These are phyloP conservation scores for Trichoderma guizhouense DNA, from an alignment of 2,329 filamentous ascomycete genomes.

Conservation along the genomic window DNA sequence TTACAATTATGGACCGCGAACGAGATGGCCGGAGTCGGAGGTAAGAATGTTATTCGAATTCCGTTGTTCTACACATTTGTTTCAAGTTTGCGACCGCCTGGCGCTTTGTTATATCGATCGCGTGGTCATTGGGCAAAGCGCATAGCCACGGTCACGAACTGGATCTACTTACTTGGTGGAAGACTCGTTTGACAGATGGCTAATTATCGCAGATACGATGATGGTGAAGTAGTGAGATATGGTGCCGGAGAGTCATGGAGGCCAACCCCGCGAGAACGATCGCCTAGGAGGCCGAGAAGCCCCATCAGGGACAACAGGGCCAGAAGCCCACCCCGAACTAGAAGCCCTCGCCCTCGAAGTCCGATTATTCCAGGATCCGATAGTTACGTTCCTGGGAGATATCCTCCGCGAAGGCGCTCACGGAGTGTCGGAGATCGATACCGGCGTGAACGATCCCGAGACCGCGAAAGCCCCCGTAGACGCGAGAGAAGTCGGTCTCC, in stretches of 20 bases:
- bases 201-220: constrained; percentile 49
- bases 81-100: background rate
- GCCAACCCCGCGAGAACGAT: constrained; percentile 52
- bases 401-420: constrained; percentile 41
- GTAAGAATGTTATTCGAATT: constrained; percentile 26
- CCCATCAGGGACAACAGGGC: constrained; percentile 29
- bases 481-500: constrained; percentile 37
- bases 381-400: constrained; percentile 46
- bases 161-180: background rate
- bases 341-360: constrained; percentile 28
- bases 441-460: constrained; percentile 41
- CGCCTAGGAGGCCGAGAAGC: constrained; percentile 38
- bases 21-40: constrained; percentile 35
- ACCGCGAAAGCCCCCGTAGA: constrained; percentile 37
- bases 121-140: background rate
- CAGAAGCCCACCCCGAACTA: constrained; percentile 30
- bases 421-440: constrained; percentile 42
- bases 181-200: background rate
- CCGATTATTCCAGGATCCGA: constrained; percentile 40
- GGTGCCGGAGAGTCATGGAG: constrained; percentile 61
- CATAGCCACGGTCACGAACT: background rate
- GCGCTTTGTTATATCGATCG: background rate
- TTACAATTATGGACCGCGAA: constrained; percentile 35
- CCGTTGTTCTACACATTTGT: background rate
- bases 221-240: constrained; percentile 60